Evolutionary conservation across 2,329 filamentous ascomycete genomes (phyloP).

Genomic region (Thelonectria discophora): DNA sequence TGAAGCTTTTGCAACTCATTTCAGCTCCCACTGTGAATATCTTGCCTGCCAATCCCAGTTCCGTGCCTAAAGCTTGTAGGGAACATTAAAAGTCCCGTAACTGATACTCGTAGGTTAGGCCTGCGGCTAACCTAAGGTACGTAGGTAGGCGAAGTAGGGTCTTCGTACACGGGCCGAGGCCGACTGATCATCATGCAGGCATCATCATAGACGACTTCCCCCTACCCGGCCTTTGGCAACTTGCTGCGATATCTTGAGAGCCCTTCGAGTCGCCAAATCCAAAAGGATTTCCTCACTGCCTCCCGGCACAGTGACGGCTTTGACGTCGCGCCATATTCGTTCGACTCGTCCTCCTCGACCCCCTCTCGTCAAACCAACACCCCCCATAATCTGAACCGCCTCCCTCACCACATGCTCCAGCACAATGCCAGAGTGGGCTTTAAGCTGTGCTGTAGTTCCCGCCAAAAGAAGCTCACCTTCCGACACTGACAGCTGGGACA

Average conservation of each 20-base stretch:
- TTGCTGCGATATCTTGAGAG: slow-evolving; percentile 9
- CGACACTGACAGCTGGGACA: slow-evolving; percentile 2
- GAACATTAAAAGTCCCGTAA: too few species aligned
- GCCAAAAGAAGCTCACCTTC: slow-evolving; percentile 15
- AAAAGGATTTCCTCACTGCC: slow-evolving; percentile 21
- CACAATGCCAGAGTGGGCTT: slow-evolving; percentile 16
- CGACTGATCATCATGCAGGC: too few species aligned
- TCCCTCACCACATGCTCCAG: slow-evolving; percentile 15
- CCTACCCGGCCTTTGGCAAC: background rate
- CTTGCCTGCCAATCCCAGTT: too few species aligned
- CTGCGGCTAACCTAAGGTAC: too few species aligned
- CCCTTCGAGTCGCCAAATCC: slow-evolving; percentile 15
- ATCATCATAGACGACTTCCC: background rate
- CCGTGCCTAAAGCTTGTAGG: too few species aligned
- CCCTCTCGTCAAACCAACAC: slow-evolving; percentile 15
- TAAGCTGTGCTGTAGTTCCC: slow-evolving; percentile 18
- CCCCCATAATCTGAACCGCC: slow-evolving; percentile 18
- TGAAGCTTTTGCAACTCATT: too few species aligned
- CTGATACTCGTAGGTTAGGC: too few species aligned
- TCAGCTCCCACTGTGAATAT: too few species aligned
- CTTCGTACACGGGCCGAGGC: too few species aligned
- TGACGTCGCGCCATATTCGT: slow-evolving; percentile 24
- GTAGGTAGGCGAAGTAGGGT: too few species aligned
- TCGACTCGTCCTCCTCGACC: slow-evolving; percentile 14
- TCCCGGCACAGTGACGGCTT: slow-evolving; percentile 17